Conservation (phyloP, 2,329 filamentous ascomycete genomes). For the Paecilomyces fulvus region DNA sequence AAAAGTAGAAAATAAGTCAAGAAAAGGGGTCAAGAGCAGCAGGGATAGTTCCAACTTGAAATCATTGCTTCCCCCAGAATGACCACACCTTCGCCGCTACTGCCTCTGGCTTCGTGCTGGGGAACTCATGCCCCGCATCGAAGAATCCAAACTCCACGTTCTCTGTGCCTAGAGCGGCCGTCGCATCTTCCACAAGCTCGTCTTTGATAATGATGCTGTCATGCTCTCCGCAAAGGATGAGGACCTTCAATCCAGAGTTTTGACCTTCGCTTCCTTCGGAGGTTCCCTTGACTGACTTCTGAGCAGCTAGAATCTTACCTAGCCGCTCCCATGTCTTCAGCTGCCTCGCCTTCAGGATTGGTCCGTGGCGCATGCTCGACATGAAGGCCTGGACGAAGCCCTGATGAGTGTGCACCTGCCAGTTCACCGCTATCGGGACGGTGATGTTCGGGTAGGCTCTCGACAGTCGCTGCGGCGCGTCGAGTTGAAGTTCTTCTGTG, state of each 20-base stretch:
- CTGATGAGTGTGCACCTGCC: conserved; percentile 59
- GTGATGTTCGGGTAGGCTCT: conserved; percentile 45
- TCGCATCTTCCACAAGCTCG: conserved; percentile 56
- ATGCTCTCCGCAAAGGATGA: conserved; percentile 56
- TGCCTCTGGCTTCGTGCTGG: conserved; percentile 52
- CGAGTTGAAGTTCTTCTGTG: conserved; percentile 28
- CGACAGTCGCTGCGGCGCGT: conserved; percentile 40
- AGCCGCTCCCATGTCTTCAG: conserved; percentile 55
- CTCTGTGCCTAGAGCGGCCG: conserved; percentile 43
- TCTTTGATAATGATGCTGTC: conserved; percentile 60
- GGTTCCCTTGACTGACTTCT: conserved; percentile 21
- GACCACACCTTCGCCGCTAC: conserved; percentile 46
- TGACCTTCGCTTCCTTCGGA: conserved; percentile 17
- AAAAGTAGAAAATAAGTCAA: not conserved
- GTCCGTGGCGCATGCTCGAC: conserved; percentile 60
- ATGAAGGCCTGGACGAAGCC: conserved; percentile 66
- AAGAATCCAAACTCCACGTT: conserved; percentile 52
- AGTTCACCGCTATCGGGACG: conserved; percentile 55
- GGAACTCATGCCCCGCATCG: conserved; percentile 61
- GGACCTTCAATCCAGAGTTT: conserved; percentile 42
- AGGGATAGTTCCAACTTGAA: not conserved
- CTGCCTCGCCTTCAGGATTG: conserved; percentile 52
- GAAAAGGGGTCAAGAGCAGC: not conserved
- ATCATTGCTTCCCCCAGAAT: conserved; percentile 29
- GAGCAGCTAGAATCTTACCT: conserved; percentile 39